A percentile compares a stretch with the other conserved stretches of the same genome.
These are phyloP conservation scores for Dunaliella primolecta DNA, from an alignment of 139 green algal genomes.

Conservation along the genomic window DNA sequence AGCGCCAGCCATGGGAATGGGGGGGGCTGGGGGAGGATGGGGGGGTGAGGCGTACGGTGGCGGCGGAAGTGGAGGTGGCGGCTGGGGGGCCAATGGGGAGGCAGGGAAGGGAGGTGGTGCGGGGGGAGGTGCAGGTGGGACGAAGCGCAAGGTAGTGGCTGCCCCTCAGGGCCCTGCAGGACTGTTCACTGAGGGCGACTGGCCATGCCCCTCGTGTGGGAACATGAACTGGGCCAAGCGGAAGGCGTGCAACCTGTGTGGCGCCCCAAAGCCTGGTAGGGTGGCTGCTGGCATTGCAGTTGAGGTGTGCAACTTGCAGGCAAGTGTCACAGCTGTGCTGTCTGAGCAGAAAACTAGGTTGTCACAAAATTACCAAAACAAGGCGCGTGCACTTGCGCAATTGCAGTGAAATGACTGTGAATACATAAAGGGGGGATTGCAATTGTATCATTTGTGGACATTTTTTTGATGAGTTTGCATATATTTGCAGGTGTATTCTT, in stretches of 20 bases:
- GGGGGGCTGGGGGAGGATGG: background rate
- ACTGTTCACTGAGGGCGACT: slow-evolving; percentile 65
- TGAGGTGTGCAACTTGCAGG: too few relatives aligned
- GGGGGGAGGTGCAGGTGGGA: background rate
- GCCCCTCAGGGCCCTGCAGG: slow-evolving; percentile 56
- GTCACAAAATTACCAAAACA: too few relatives aligned
- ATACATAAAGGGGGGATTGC: too few relatives aligned
- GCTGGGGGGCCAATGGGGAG: background rate
- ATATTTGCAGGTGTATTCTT: too few relatives aligned
- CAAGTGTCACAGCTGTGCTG: too few relatives aligned
- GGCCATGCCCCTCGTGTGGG: slow-evolving; percentile 73
- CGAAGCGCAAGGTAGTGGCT: slow-evolving; percentile 37
- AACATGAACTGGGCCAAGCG: slow-evolving; percentile 80
- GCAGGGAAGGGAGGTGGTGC: background rate
- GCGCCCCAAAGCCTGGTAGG: slow-evolving; percentile 51
- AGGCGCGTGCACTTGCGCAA: too few relatives aligned
- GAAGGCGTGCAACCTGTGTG: slow-evolving; percentile 69
- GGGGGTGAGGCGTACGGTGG: background rate
- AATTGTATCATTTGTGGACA: too few relatives aligned
- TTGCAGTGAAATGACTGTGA: too few relatives aligned
- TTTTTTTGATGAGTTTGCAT: too few relatives aligned
- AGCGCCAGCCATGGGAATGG: background rate
- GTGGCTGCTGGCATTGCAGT: background rate
- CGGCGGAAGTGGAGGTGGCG: background rate
- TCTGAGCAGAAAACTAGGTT: too few relatives aligned